Evolutionary conservation across 345 rosid genomes (phyloP), one percentile per base, ranked within the genome.

Genomic region (Isatis tinctoria): DNA sequence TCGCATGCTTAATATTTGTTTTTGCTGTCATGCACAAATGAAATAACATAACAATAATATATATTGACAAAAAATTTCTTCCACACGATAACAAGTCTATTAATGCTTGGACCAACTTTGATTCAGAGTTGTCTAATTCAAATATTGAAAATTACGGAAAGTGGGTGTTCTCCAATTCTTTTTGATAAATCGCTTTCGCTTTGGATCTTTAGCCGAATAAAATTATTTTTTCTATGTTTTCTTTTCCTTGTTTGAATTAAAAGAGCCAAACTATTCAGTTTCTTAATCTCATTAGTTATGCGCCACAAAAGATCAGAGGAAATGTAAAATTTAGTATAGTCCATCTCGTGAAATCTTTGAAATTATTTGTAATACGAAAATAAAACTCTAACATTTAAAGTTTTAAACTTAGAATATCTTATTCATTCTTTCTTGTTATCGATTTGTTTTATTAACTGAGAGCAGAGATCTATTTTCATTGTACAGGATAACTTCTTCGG

Each of bases 11-110:
- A 59, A 59, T 72, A 33, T 72, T 58, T 78, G 57, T 77, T 66
- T 77, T 3, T 72, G 81, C 81, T 78, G 81, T 72, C 77, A 78
- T 72, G 69, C 81, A 78, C 73, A 72, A 32, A 48, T 72, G 73
- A 63, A 56, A 64, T 70, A 56, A 45, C 61, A 45, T 70, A 56
- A 43, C 27, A 52, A 51, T 20, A 69, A 33, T 49, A n/a, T n/a
- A n/a, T n/a, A 13, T 52, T 69, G 37, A 60, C 41, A 60, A 67
- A 67, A 65, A 59, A 56, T 54, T 53, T 61, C 70, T 61, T 61
- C 70, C 79, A 75, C 69, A 68, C 70, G 28, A 52, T 61, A 43
- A 53, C 26, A 69, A 28, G 35, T 61, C 39, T 51, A 72, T 57
- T 49, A 65, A 80, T 72, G 75, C 36, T 58, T 76, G 83, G 78